A percentile compares a stretch with the other conserved stretches of the same genome.
Evolutionary conservation across 164 flowering plant species (phyloP).

Genomic region (Echeveria elegans): DNA sequence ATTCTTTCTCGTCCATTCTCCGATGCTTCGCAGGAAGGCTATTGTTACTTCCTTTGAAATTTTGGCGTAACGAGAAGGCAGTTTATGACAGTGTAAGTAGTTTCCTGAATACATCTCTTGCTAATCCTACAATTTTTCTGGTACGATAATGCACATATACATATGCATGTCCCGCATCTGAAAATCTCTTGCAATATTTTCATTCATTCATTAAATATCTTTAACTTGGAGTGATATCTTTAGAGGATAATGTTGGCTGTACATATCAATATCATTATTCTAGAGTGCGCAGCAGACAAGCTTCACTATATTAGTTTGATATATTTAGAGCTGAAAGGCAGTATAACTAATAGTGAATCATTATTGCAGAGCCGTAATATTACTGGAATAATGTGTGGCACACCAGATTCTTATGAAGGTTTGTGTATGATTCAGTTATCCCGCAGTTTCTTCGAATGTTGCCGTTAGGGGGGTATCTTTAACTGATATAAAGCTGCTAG

Average conservation of each 20-base stretch:
- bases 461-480: not conserved
- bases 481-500: not conserved
- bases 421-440: not conserved
- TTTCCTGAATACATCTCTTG: not conserved
- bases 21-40: slow-evolving; percentile 41
- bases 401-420: not conserved
- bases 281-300: not conserved
- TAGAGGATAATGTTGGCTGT: no score
- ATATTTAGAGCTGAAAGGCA: not conserved
- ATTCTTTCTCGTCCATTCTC: not conserved
- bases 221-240: no score
- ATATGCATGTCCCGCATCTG: not conserved
- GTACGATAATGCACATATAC: not conserved
- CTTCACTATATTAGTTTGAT: not conserved
- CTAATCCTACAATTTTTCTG: not conserved
- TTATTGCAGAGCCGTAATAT: slow-evolving; percentile 23
- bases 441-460: not conserved
- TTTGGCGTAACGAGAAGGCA: slow-evolving; percentile 47
- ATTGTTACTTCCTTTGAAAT: slow-evolving; percentile 40
- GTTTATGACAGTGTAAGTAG: slow-evolving; percentile 43
- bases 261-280: not conserved
- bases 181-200: not conserved
- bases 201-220: not conserved
- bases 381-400: slow-evolving; percentile 22
- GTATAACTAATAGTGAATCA: not conserved